Conservation (phyloP, 345 rosid genomes). For the Eucalyptus shirleyi region DNA sequence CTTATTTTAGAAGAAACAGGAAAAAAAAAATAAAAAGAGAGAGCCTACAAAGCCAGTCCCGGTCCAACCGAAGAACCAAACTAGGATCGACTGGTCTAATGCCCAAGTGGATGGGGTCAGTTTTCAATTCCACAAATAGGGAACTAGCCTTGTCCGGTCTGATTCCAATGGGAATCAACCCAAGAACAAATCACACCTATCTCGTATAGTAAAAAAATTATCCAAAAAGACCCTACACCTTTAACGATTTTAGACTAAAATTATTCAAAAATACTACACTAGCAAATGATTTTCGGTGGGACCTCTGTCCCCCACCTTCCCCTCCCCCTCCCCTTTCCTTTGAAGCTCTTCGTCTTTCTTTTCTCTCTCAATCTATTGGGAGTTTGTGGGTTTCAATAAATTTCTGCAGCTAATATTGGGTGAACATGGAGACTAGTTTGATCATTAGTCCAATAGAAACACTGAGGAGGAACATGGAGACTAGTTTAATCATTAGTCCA, state of each 20-base stretch:
- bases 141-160: not conserved
- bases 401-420: not conserved
- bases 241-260: not conserved
- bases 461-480: not conserved
- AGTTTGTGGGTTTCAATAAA: not conserved
- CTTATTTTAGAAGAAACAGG: not conserved
- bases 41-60: not conserved
- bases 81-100: accelerated
- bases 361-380: not conserved
- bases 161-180: no score
- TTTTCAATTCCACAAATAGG: no score
- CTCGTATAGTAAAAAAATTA: accelerated
- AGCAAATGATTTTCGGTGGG: no score
- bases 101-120: not conserved
- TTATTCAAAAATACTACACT: not conserved
- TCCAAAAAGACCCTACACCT: not conserved
- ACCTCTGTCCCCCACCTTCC: no score
- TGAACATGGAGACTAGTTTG: not conserved
- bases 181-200: not conserved
- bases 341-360: no score
- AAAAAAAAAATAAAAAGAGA: no score
- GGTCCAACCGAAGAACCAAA: not conserved
- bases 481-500: not conserved
- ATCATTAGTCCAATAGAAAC: not conserved
- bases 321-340: accelerated